Base-by-base conservation (phyloP, 768 basidiomycete genomes). In the Cyclocybe aegerita region DNA sequence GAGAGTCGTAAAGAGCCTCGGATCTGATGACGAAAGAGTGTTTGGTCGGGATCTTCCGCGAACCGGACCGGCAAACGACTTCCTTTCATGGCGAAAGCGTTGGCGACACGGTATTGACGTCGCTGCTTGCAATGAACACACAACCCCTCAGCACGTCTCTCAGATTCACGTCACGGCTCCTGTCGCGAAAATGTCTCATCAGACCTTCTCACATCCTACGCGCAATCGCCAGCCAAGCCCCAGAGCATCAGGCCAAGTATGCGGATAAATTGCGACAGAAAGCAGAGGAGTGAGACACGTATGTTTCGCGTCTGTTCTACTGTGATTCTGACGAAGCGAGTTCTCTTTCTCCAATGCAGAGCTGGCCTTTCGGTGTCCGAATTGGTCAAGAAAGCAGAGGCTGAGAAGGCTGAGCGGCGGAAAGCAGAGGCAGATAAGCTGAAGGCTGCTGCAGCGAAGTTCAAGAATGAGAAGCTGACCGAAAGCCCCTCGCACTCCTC, bases 21-120 rank as follows among this genome's bases (percentile, higher is more conserved):
- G 76, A 72, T 2, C 93, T 93, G 50, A 89, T 86, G 52, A 91
- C 71, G 66, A 78, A 96, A 7, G 83, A 81, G 61, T n/a, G n/a
- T n/a, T 23, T 23, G 23, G 5, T 23, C 23, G 23, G 23, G 23
- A 3, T 1, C 1, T 23, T 1, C 23, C 23, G 23, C 4, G 1
- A 23, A 23, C 23, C 23, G 23, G 23, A 23, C 23, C 23, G 23
- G 23, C 23, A 23, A 23, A 43, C 35, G 23, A 23, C 12, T 12
- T 40, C 29, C 17, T 37, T n/a, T 29, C 40, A 11, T 35, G 33
- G 16, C 11, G 12, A 12, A 15, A 2, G 12, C 11, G 29, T 39
- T 9, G 15, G 32, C 31, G 8, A 14, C 17, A 11, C 8, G 15
- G 4, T 23, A 36, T 44, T 36, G 15, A 5, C 15, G 6, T 43